Base-by-base conservation (phyloP, 1,139 yeast species). In the Pichia sp. region DNA sequence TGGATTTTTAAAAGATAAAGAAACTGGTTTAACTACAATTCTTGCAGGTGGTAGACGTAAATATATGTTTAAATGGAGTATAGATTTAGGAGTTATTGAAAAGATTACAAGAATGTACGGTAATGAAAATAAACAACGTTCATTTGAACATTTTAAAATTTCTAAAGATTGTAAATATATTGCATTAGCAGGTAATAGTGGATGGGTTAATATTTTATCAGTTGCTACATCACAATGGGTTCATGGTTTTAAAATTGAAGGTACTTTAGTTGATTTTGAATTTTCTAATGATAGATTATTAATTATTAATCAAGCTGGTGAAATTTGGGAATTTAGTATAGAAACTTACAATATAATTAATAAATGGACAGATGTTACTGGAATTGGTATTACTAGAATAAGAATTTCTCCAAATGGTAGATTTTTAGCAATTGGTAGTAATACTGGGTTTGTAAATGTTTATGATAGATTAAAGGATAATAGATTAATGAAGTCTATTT, bases 11-110 rank as follows among this genome's bases (percentile, higher is more conserved):
- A 39, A 39, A 31, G 49, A 50, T 36, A 39, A 37, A n/a, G 69
- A 68, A 51, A 39, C 37, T 9, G 57, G 52, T 7, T 78, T 75
- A 52, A 70, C 69, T 47, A 72, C 76, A 53, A 78, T 92, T 4
- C 82, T 78, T 61, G 87, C 95, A 2, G 96, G 86, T 49, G 98
- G 98, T 49, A 79, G 97, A 68, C 80, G 98, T 68, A 76, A 87
- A 49, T 90, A 83, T 62, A 81, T 92, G 86, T 87, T 85, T 65
- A 80, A 87, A 46, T 90, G 97, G 96, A 92, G 89, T 63, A 71
- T 92, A 46, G 76, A 76, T 43, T 69, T 74, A 11, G 65, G 66
- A 23, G 42, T 55, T 4, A 80, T 89, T 36, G 95, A 87, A 53
- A 92, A 90, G 64, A 78, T 92, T 40, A 78, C 87, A 43, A 77